A percentile compares a stretch with the other conserved stretches of the same genome.
Conservation (phyloP, 2,329 filamentous ascomycete genomes). For the Talaromyces sp. region DNA sequence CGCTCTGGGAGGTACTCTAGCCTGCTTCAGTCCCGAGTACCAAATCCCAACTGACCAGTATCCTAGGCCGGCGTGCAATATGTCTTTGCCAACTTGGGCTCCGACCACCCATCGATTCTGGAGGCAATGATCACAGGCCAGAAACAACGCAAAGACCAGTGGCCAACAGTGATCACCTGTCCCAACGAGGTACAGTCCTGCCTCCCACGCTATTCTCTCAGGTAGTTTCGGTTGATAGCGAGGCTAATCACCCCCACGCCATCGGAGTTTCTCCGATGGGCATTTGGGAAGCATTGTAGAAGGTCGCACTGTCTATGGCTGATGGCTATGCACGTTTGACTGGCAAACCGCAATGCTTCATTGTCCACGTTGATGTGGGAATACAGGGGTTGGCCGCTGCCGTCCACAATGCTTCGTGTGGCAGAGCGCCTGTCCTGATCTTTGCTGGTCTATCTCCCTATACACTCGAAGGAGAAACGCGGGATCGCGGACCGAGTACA, state of each 20-base stretch:
- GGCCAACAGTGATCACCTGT: constrained; percentile 71
- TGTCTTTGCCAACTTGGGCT: constrained; percentile 51
- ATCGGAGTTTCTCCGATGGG: constrained; percentile 4
- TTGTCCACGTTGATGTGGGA: constrained; percentile 76
- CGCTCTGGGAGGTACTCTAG: constrained; percentile 65
- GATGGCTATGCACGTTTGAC: constrained; percentile 73
- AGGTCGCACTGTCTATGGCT: constrained; percentile 80
- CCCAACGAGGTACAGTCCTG: constrained; percentile 69
- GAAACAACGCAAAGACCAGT: constrained; percentile 58
- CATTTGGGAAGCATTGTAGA: constrained; percentile 41
- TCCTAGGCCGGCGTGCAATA: constrained; percentile 44
- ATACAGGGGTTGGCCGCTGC: constrained; percentile 73
- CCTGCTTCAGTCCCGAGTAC: not conserved
- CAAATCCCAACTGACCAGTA: constrained; percentile 1
- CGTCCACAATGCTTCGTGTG: constrained; percentile 72
- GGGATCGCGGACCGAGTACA: constrained; percentile 77
- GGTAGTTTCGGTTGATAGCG: constrained; percentile 9
- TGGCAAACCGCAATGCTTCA: constrained; percentile 67
- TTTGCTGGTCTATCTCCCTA: constrained; percentile 74
- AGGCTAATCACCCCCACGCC: constrained; percentile 11
- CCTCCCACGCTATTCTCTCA: not conserved
- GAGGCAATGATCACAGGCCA: constrained; percentile 76
- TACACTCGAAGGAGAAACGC: constrained; percentile 71
- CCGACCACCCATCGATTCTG: constrained; percentile 65
- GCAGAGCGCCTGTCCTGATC: constrained; percentile 68